These are phyloP conservation scores for Sporothrix variecibatus DNA, from an alignment of 2,329 filamentous ascomycete genomes.

Conservation along the genomic window DNA sequence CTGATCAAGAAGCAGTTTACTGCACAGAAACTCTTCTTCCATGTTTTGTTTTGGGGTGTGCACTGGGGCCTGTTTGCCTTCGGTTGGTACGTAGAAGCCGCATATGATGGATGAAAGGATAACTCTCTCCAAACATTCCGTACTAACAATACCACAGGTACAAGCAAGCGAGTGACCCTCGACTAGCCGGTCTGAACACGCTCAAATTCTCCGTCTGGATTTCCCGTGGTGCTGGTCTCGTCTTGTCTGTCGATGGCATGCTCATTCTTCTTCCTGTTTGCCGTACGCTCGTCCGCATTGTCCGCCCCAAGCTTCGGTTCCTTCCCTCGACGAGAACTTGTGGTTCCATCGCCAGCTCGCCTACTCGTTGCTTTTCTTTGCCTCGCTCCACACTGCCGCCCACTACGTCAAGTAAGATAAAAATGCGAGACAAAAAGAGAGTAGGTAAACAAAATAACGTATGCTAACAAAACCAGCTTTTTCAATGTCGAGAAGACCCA, in stretches of 20 bases:
- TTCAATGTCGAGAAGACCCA: conserved; percentile 90
- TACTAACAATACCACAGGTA: conserved; percentile 59
- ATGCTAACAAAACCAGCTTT: conserved; percentile 60
- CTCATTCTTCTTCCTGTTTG: conserved; percentile 94
- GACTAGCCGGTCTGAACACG: conserved; percentile 75
- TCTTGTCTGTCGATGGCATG: conserved; percentile 79
- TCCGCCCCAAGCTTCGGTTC: conserved; percentile 85
- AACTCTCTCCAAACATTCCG: neutral
- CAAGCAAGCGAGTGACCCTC: conserved; percentile 69
- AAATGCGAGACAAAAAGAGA: neutral
- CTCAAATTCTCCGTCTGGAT: conserved; percentile 92
- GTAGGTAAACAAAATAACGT: neutral
- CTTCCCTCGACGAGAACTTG: conserved; percentile 89
- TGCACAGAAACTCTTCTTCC: conserved; percentile 72
- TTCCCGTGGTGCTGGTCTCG: conserved; percentile 87
- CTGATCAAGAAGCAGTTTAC: conserved; percentile 67
- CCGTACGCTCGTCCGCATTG: conserved; percentile 78
- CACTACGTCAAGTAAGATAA: conserved; percentile 88
- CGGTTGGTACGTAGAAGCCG: conserved; percentile 68
- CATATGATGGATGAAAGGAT: neutral
- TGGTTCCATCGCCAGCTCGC: conserved; percentile 97
- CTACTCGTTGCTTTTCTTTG: conserved; percentile 84
- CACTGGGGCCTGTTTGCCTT: conserved; percentile 79
- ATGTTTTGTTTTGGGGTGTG: conserved; percentile 76
- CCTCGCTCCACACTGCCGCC: conserved; percentile 70